Base-by-base conservation (phyloP, 495 filamentous ascomycete genomes). In the Arthonia radiata region DNA sequence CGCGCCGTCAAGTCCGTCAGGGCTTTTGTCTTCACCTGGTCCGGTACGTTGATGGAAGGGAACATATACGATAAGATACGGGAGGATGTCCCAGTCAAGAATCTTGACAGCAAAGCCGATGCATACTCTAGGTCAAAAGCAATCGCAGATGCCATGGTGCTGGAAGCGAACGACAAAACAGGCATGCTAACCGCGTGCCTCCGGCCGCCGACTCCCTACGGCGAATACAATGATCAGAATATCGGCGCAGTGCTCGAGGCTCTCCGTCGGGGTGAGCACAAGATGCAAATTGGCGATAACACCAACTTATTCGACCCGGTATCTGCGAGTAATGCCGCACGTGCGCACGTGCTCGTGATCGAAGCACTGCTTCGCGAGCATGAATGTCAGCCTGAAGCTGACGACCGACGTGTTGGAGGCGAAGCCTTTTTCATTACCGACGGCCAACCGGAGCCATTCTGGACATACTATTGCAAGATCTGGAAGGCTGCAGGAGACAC, bases 111-210 rank as follows among this genome's bases (percentile, higher is more conserved):
- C n/a, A n/a, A n/a, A n/a, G n/a, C n/a, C n/a, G n/a, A n/a, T n/a
- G n/a, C n/a, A n/a, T 44, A 47, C 24, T 28, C 22, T 18, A 31
- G 22, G 19, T 29, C 38, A 5, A 47, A 47, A 39, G 43, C 41
- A 13, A 13, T 39, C 21, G 42, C 41, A 9, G 42, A 46, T 32
- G 27, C 22, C n/a, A 14, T 33, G 13, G 40, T 46, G 3, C 41
- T 36, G 5, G 28, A 15, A 3, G 40, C 42, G 11, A 43, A 43
- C 25, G 15, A 18, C 8, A 9, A 26, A 2, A n/a, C n/a, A n/a
- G 25, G 28, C 12, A 22, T 46, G n/a, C 17, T 13, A 8, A 46
- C 42, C 4, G 41, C 34, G 7, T 22, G 26, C 11, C 18, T 47
- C 7, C 41, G 43, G 1, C 13, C 42, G 9, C 38, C 39, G 22